Percentiles rank a stretch among this genome's conserved stretches.
Evolutionary conservation across 257 asterid species (phyloP).

Genomic region (Lantana camara): DNA sequence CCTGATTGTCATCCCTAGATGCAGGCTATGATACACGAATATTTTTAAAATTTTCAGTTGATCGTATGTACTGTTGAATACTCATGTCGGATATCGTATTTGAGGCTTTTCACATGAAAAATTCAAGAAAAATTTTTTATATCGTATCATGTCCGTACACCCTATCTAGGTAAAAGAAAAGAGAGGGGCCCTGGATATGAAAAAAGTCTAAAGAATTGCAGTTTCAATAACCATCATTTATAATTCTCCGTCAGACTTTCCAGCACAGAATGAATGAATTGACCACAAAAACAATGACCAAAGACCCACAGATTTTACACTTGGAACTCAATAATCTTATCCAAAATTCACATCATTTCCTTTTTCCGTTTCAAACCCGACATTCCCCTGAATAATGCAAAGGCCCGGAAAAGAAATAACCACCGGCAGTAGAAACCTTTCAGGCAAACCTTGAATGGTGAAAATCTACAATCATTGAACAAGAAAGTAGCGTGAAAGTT

Average conservation of each 20-base stretch:
- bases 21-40: too few species aligned
- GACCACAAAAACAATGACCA: constrained; percentile 12
- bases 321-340: not conserved
- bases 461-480: constrained; percentile 33
- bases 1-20: too few species aligned
- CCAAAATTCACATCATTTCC: constrained; percentile 3
- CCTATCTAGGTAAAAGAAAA: too few species aligned
- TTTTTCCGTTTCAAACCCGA: constrained; percentile 11
- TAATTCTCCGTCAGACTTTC: constrained; percentile 23
- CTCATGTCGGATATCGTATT: too few species aligned
- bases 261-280: constrained; percentile 16
- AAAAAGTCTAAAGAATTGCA: constrained; percentile 38
- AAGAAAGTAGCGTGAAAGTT: not conserved
- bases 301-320: not conserved
- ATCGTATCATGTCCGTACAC: too few species aligned
- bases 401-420: not conserved
- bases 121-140: too few species aligned
- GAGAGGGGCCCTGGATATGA: constrained; percentile 11
- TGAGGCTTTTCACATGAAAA: too few species aligned
- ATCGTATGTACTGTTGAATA: too few species aligned
- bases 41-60: too few species aligned
- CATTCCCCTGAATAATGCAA: constrained; percentile 9
- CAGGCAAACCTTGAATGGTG: not conserved
- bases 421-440: not conserved
- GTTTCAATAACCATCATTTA: constrained; percentile 15